Percentiles rank a stretch among this genome's conserved stretches.
Evolutionary conservation across 805 yeast genomes (phyloP).

Genomic region (Candida orba): DNA sequence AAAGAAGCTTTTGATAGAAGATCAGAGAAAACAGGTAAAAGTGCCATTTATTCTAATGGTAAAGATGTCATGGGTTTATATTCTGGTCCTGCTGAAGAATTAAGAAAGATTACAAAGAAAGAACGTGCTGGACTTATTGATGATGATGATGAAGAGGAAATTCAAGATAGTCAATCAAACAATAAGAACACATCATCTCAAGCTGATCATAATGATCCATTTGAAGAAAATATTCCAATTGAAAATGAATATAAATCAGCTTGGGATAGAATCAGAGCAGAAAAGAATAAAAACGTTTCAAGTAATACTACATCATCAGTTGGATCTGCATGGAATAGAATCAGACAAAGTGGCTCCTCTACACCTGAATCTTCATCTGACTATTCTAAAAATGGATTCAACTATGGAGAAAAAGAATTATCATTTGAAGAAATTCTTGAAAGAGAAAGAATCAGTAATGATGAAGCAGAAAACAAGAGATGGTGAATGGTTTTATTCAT

Average conservation of each 20-base stretch:
- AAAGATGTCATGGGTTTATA: conserved; percentile 33
- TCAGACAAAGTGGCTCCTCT: conserved; percentile 17
- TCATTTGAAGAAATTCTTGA: conserved; percentile 21
- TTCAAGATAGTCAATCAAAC: neutral
- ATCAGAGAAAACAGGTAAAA: conserved; percentile 6
- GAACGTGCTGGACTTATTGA: neutral
- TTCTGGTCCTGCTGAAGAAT: conserved; percentile 25
- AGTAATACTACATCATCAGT: neutral
- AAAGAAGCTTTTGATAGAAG: conserved; percentile 25
- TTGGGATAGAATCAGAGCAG: conserved; percentile 32
- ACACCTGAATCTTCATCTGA: neutral
- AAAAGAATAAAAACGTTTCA: conserved; percentile 14
- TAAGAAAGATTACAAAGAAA: conserved; percentile 10
- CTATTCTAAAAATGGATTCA: neutral
- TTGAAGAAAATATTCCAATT: conserved; percentile 4
- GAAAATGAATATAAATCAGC: conserved; percentile 21
- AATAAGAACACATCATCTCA: neutral
- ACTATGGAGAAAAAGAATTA: neutral
- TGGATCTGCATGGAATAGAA: conserved; percentile 22
- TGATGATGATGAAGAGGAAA: neutral
- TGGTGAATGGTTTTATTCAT: too few relatives aligned
- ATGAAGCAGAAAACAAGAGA: conserved; percentile 13
- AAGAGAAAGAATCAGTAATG: conserved; percentile 15
- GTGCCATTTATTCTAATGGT: conserved; percentile 24
- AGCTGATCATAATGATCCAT: conserved; percentile 20